A percentile compares a stretch with the other conserved stretches of the same genome.
These are phyloP conservation scores for Dactylellina haptotyla DNA, from an alignment of 2,329 filamentous ascomycete species.

Conservation along the genomic window DNA sequence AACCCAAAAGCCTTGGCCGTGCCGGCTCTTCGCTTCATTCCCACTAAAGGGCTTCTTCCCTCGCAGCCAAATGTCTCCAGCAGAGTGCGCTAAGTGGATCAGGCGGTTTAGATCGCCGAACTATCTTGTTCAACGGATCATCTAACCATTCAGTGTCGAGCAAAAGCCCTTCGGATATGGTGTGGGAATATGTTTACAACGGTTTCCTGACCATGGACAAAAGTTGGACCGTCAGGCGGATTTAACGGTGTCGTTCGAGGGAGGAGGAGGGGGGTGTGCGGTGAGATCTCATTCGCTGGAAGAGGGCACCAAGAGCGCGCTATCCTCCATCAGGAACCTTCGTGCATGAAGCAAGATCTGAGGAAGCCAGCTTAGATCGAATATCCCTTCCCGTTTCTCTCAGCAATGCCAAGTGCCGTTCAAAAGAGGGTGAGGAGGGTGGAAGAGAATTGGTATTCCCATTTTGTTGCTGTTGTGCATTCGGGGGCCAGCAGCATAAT, in stretches of 20 bases:
- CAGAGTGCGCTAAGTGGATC: slow-evolving; percentile 19
- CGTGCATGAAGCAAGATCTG: slow-evolving; percentile 45
- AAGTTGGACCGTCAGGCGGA: slow-evolving; percentile 50
- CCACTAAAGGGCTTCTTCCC: slow-evolving; percentile 14
- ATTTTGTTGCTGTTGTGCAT: slow-evolving; percentile 35
- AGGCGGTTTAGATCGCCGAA: slow-evolving; percentile 45
- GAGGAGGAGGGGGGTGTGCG: slow-evolving; percentile 30
- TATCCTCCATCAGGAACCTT: not conserved
- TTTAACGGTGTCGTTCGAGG: slow-evolving; percentile 25
- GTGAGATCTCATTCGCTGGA: slow-evolving; percentile 24
- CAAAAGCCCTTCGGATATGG: slow-evolving; percentile 2
- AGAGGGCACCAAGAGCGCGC: slow-evolving; percentile 6
- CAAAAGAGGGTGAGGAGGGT: slow-evolving; percentile 22
- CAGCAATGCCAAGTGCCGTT: slow-evolving; percentile 29
- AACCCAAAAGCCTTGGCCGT: slow-evolving; percentile 23
- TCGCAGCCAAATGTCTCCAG: not conserved
- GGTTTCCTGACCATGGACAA: slow-evolving; percentile 34
- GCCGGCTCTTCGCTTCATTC: slow-evolving; percentile 19
- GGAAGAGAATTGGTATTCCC: no score
- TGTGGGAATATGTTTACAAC: slow-evolving; percentile 49
- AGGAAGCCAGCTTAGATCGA: slow-evolving; percentile 41
- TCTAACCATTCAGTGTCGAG: slow-evolving; percentile 27
- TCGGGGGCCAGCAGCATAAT: slow-evolving; percentile 34
- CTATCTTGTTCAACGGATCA: slow-evolving; percentile 36
- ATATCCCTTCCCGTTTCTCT: slow-evolving; percentile 35